phyloP scores from a whole-genome alignment of 495 filamentous ascomycete genomes.

The Lophiotrema nucula region DNA sequence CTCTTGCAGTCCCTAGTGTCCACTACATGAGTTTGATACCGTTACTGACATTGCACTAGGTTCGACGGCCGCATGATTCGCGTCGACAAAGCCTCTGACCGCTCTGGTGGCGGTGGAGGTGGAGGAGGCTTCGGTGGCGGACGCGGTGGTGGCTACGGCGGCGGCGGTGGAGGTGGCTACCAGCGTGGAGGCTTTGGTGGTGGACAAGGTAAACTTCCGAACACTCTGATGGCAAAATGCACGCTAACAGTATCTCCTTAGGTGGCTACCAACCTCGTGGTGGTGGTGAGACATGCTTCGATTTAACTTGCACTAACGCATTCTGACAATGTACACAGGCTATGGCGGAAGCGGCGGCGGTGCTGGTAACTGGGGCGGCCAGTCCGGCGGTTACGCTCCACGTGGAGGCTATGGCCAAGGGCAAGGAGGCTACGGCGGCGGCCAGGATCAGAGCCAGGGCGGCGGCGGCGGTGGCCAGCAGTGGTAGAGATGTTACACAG shows the following conservation, averaged over 20 bases:
- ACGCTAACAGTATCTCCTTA: no score
- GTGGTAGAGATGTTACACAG: conserved; percentile 18
- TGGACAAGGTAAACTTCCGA: background rate
- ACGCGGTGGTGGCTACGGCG: conserved; percentile 44
- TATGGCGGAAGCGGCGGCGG: conserved; percentile 21
- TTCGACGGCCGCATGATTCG: conserved; percentile 96
- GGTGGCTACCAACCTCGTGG: background rate
- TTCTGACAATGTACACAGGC: background rate
- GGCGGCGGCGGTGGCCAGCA: conserved; percentile 18
- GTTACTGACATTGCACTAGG: no score
- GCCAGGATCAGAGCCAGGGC: conserved; percentile 11
- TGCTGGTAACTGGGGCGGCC: conserved; percentile 12
- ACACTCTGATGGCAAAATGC: no score
- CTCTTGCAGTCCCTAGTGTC: no score
- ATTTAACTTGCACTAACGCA: background rate
- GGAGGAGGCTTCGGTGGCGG: conserved; percentile 45
- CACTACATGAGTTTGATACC: no score
- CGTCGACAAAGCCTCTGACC: conserved; percentile 92
- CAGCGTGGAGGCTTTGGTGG: conserved; percentile 9
- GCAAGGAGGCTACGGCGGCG: conserved; percentile 3
- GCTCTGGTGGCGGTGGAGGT: conserved; percentile 57
- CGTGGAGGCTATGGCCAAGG: conserved; percentile 13
- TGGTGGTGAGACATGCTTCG: background rate
- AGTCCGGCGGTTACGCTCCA: conserved; percentile 12
- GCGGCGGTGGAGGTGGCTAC: conserved; percentile 43